Base-by-base conservation (phyloP, 371 early-diverging fungal species). In the Mortierella sp. region DNA sequence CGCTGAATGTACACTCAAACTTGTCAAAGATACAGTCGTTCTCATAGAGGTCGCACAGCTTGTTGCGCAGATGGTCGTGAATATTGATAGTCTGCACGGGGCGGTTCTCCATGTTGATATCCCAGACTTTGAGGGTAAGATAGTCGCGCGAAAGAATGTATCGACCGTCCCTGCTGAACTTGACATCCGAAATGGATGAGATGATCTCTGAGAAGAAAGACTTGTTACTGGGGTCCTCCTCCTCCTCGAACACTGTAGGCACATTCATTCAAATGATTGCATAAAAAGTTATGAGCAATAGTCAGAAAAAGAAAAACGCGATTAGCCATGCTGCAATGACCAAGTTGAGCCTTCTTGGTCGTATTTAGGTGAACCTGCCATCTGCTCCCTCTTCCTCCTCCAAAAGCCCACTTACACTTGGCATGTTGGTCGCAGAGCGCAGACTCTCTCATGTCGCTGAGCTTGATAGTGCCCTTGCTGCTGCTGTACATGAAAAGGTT, bases 131-230 rank as follows among this genome's bases (percentile, higher is more conserved):
- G 64, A 98, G 79, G 1, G 96, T 95, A 55, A 97, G 85, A 74
- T 97, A 98, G 81, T 98, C 98, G 26, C 98, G 85, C 12, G 98
- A 93, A 44, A 98, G 84, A 69, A 98, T 94, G 82, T 97, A 97
- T 47, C 96, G 89, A 3, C 98, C 98, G 81, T 98, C 96, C 47
- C 88, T 83, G 76, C 93, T 93, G 83, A 97, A 98, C 77, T 94
- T 93, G 66, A 96, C 89, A 76, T 98, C 98, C 11, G 97, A 95
- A 45, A 98, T 95, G 15, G 98, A 97, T 1, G 98, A 96, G 50
- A 99, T 96, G 82, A 99, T 98, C 83, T 98, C 98, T 19, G 97
- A 96, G 85, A 99, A 98, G 86, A 99, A 99, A 26, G 96, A 96
- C 70, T 96, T 94, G 75, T 89, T 91, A 23, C 89, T 84, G 18